Base-by-base conservation (phyloP, 2,329 filamentous ascomycete genomes). In the Penicillium vulpinum region DNA sequence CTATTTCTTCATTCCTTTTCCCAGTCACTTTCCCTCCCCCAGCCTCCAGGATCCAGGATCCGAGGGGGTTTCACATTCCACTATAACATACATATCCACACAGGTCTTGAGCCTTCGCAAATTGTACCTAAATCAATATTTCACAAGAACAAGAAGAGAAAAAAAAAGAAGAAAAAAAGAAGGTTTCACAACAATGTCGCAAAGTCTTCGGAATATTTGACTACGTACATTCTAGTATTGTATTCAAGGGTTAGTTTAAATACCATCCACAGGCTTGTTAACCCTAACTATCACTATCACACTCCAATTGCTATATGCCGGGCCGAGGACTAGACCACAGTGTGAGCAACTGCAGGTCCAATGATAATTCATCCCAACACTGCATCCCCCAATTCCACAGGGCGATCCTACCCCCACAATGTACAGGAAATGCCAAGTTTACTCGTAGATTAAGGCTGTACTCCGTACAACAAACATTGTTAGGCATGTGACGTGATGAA, bases 351-450 rank as follows among this genome's bases (percentile, higher is more conserved):
- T 41, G 26, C 39, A 43, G 51, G 40, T 54, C 64, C 58, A 64
- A 67, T 65, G 46, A 46, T 29, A 51, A 45, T 45, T 46, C 11
- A 33, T 51, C 51, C 51, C 31, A 44, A 40, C 48, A 40, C 54
- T 51, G 59, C 53, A 64, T 45, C 46, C 46, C 49, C 48, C 54
- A 36, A 55, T 60, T 57, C 56, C 62, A 62, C 51, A 48, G 31
- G 61, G 31, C 51, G 62, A 65, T 66, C 64, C 63, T 61, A 50
- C 62, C 61, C 59, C 60, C 63, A 66, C 64, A 66, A 21, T n/a
- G 39, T 35, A 7, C 28, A 35, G n/a, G 9, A 43, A 43, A 44
- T n/a, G n/a, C 16, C n/a, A 22, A 49, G n/a, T n/a, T 39, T 21
- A 18, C 18, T 31, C 28, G 22, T 3, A n/a, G 29, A 13, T 35